Conservation (phyloP, 139 green algal species). For the Chlamydomonas sphaeroides region DNA sequence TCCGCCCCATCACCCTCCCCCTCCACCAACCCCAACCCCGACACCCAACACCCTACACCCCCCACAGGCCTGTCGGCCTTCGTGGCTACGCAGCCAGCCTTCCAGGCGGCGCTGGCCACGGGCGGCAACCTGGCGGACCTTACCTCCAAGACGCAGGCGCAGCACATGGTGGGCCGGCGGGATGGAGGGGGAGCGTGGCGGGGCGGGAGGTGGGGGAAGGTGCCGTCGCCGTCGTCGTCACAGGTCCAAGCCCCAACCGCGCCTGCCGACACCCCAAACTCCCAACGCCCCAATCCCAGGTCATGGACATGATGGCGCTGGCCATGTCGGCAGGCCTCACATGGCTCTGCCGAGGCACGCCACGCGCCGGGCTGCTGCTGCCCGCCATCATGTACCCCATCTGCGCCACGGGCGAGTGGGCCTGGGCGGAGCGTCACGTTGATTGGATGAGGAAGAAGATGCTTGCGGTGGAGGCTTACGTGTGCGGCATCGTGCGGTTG, state of each 20-base stretch:
- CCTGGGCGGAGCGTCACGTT: no score
- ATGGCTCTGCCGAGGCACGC: conserved; percentile 51
- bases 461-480: no score
- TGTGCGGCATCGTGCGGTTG: no score
- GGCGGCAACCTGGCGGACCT: conserved; percentile 94
- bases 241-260: no score
- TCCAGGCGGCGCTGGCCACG: conserved; percentile 83
- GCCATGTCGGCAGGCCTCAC: conserved; percentile 68
- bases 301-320: conserved; percentile 90
- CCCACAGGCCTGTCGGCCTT: conserved; percentile 63
- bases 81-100: conserved; percentile 85
- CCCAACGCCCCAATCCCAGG: conserved; percentile 71
- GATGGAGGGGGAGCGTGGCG: neutral
- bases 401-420: conserved; percentile 10
- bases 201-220: no score
- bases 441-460: no score
- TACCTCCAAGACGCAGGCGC: conserved; percentile 86
- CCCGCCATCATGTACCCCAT: conserved; percentile 39
- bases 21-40: no score
- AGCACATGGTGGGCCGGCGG: neutral
- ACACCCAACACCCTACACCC: neutral
- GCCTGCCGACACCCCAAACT: no score
- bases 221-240: no score
- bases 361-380: conserved; percentile 15
- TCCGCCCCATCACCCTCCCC: neutral